A percentile compares a stretch with the other conserved stretches of the same genome.
Evolutionary conservation across 192 early-diverging fungal species (phyloP).

Genomic region (Gonapodya prolifera): DNA sequence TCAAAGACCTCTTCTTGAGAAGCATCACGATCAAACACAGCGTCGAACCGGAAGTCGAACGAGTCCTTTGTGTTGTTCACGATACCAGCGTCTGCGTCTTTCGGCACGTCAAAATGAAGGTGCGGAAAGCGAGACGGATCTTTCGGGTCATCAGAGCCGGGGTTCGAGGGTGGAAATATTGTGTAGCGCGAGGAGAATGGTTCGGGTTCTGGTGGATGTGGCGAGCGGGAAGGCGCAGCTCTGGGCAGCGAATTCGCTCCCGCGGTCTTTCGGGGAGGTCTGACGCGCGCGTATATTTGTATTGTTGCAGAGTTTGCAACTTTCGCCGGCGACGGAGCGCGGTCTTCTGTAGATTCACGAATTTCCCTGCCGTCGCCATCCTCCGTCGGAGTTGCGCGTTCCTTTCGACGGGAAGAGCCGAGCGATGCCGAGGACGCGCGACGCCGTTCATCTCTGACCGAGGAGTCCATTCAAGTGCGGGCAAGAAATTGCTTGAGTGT

Average conservation of each 20-base stretch:
- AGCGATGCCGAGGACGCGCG: background rate
- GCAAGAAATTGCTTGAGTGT: background rate
- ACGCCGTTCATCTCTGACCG: background rate
- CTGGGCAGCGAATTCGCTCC: slow-evolving; percentile 1
- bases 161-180: slow-evolving; percentile 1
- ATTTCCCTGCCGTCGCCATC: too few species aligned
- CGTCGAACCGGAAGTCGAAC: slow-evolving; percentile 39
- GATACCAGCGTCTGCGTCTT: slow-evolving; percentile 30
- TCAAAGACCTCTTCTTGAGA: slow-evolving; percentile 53
- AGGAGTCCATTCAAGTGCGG: background rate
- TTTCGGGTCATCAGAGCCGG: background rate
- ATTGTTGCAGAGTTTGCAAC: slow-evolving; percentile 17
- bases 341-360: background rate
- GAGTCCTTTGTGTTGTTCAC: slow-evolving; percentile 42
- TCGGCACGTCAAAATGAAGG: slow-evolving; percentile 29
- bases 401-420: too few species aligned
- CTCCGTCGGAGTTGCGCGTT: too few species aligned
- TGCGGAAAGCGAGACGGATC: background rate
- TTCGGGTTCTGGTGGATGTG: background rate
- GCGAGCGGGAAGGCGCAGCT: background rate
- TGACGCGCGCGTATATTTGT: slow-evolving; percentile 36
- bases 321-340: background rate
- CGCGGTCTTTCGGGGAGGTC: slow-evolving; percentile 18
- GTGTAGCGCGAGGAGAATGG: background rate
- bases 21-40: slow-evolving; percentile 35